These are phyloP conservation scores for Immersiporthe knoxdaviesiana DNA, from an alignment of 2,329 filamentous ascomycete species.

Conservation along the genomic window DNA sequence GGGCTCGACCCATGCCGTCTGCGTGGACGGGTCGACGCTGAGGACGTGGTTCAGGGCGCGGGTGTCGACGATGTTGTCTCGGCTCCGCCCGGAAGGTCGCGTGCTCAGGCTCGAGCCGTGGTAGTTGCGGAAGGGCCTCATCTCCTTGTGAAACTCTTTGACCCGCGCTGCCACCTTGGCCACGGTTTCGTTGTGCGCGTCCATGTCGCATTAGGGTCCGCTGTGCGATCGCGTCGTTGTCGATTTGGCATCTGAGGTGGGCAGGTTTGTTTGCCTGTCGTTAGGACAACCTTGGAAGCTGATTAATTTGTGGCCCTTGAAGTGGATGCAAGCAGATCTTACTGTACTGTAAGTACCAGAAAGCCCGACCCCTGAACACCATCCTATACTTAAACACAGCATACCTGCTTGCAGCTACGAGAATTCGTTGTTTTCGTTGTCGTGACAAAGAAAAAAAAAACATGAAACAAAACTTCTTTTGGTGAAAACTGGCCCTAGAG, in stretches of 20 bases:
- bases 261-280: too few relatives aligned
- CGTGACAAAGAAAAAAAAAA: too few relatives aligned
- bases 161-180: constrained; percentile 47
- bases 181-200: constrained; percentile 51
- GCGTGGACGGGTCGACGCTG: constrained; percentile 54
- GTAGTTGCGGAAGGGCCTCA: constrained; percentile 70
- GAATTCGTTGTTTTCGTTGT: too few relatives aligned
- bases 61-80: constrained; percentile 67
- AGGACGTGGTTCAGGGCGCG: constrained; percentile 66
- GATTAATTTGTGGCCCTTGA: too few relatives aligned
- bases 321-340: too few relatives aligned
- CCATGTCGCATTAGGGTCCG: constrained; percentile 37
- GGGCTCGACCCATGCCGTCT: constrained; percentile 66
- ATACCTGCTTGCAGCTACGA: too few relatives aligned
- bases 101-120: constrained; percentile 81
- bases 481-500: not conserved
- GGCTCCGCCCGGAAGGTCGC: constrained; percentile 54
- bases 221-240: not conserved
- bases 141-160: constrained; percentile 46
- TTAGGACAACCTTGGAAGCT: too few relatives aligned
- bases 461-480: too few relatives aligned
- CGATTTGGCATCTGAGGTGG: too few relatives aligned
- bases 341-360: too few relatives aligned
- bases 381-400: too few relatives aligned
- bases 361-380: too few relatives aligned